Evolutionary conservation across 768 basidiomycete genomes (phyloP), one percentile per base, ranked within the genome.

Genomic region (Mycena rebaudengoi): DNA sequence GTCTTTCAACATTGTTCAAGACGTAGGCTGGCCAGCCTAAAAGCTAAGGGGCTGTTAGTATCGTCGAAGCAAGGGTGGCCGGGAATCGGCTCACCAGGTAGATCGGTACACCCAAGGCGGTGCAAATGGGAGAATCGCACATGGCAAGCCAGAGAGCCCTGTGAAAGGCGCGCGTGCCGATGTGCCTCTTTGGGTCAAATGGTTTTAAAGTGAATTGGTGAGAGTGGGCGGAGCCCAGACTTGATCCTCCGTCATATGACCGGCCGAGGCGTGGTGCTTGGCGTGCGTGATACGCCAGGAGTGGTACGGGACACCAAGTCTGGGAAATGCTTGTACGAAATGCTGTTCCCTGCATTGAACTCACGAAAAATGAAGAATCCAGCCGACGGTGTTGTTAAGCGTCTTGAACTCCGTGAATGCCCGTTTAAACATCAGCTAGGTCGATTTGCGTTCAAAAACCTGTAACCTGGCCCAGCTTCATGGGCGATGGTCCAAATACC

Each of bases 211-310:
- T 87, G 23, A 85, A 76, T 40, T 92, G 80, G 89, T 88, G 44
- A 95, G 91, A 14, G 97, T 96, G 68, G 84, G 80, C 43, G 97
- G 97, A 7, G 99, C 96, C 70, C 94, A 98, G 64, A 98, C 97
- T 74, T 99, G 96, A 70, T 98, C 97, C 67, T 96, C 89, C 30
- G 91, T 92, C 87, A 98, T 87, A 78, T 98, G 96, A 11, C 84
- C 92, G 3, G 96, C 98, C 1, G 91, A 90, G 18, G 97, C 97
- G 77, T 99, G 97, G 78, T 99, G 97, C 77, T 95, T 94, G 25
- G 86, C 97, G 66, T 95, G 88, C 43, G 91, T 92, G 86, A 97
- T 86, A 5, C 95, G 87, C 97, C 96, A 99, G 5, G 95, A 93
- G 75, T 98, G 95, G 79, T 95, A 99, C 8, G 97, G 97, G 20